A percentile compares a stretch with the other conserved stretches of the same genome.
Conservation (phyloP, 2,329 filamentous ascomycete species). For the Corniculantispora saksenae region DNA sequence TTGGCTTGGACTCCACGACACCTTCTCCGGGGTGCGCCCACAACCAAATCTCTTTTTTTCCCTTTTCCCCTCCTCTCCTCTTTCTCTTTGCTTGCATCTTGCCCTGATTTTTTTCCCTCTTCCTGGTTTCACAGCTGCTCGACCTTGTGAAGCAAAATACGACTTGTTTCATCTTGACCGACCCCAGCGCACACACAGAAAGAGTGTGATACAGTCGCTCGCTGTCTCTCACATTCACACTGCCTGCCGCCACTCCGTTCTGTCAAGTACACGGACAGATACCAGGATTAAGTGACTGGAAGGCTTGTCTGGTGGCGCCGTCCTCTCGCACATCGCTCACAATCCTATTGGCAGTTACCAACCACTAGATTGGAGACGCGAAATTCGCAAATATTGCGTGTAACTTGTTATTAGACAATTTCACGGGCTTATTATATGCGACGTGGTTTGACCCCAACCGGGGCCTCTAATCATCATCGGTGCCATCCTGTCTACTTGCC, state of each 20-base stretch:
- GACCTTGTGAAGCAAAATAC: neutral
- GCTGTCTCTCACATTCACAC: conserved; percentile 6
- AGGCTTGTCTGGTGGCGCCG: neutral
- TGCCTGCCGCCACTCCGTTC: neutral
- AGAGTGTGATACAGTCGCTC: conserved; percentile 12
- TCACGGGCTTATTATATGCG: neutral
- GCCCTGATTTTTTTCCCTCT: neutral
- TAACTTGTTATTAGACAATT: conserved; percentile 3
- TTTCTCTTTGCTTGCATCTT: neutral
- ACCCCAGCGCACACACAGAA: neutral
- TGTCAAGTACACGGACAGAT: conserved; percentile 5
- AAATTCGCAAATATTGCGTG: neutral
- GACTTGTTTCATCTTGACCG: conserved; percentile 14
- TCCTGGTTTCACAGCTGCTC: neutral
- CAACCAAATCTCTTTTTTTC: conserved; percentile 13
- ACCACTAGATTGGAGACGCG: neutral
- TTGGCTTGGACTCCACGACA: conserved; percentile 16
- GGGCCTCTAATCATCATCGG: neutral
- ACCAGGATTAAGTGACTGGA: neutral
- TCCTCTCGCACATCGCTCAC: neutral
- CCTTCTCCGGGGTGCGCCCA: conserved; percentile 12
- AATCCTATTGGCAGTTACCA: neutral
- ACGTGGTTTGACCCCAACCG: neutral
- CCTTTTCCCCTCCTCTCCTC: neutral
- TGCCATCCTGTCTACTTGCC: neutral